Base-by-base conservation (phyloP, 805 yeast species). In the Millerozyma acaciae region DNA sequence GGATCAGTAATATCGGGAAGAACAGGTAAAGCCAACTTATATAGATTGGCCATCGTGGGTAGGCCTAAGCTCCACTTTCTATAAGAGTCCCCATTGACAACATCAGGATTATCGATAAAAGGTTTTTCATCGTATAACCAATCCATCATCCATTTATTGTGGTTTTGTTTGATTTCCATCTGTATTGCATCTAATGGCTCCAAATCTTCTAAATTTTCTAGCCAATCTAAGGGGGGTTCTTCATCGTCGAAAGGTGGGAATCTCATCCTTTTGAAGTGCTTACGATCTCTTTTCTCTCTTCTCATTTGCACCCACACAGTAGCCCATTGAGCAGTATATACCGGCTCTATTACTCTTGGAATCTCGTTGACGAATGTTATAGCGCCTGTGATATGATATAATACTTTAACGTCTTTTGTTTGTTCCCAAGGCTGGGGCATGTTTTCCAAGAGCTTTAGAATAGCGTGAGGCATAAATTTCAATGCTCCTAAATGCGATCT, bases 391-490 rank as follows among this genome's bases (percentile, higher is more conserved):
- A 74, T 73, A 51, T 93, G 99, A 54, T 93, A 93, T 26, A 90
- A 58, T 5, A 90, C 97, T 37, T 75, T 78, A 15, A 93, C 97
- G 27, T 84, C 94, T 40, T 84, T 84, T 2, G 73, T 64, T 33
- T 77, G 75, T 55, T 93, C 97, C 99, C 99, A 93, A 1, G 99
- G 99, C 53, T 88, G 95, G 0, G 99, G 99, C 90, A 93, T 90
- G 51, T 87, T 88, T 50, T 93, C 98, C 24, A 93, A 52, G 24
- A 93, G 70, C 56, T 93, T 93, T 44, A 88, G 58, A 3, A 88
- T 75, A 0, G 98, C 96, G 60, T 90, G 97, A 0, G 99, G 99
- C 80, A 94, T 75, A 61, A 83, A 94, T 59, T 88, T 90, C 37
- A 93, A 66, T 1, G 97, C 89, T 2, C 96, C 96, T 16, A 94